A percentile compares a stretch with the other conserved stretches of the same genome.
Conservation (phyloP, 495 filamentous ascomycete species). For the Opeltia flavorubescens region DNA sequence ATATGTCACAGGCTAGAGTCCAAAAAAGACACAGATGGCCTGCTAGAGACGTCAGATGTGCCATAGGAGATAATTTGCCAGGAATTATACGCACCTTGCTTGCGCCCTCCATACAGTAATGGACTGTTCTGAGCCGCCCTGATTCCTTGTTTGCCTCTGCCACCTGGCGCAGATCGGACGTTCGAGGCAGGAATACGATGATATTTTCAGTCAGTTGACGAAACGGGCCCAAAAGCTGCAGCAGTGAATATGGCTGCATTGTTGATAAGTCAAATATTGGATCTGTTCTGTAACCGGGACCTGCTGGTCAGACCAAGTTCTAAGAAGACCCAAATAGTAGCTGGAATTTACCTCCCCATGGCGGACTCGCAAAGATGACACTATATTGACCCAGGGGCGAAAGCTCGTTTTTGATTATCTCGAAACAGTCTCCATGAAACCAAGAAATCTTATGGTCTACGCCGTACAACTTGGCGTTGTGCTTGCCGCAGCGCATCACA, state of each 20-base stretch:
- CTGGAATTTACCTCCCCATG: slow-evolving; percentile 64
- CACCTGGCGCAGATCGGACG: slow-evolving; percentile 73
- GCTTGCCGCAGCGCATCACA: slow-evolving; percentile 73
- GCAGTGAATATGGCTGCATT: slow-evolving; percentile 77
- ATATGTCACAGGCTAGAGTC: too few species aligned
- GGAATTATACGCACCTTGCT: slow-evolving; percentile 51
- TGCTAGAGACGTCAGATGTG: not conserved
- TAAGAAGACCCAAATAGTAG: not conserved
- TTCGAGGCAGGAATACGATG: slow-evolving; percentile 77
- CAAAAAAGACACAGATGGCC: slow-evolving; percentile 2
- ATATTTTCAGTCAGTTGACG: slow-evolving; percentile 35
- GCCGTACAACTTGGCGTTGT: slow-evolving; percentile 81
- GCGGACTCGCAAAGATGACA: slow-evolving; percentile 78
- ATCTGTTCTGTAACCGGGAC: slow-evolving; percentile 63
- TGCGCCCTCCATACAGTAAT: slow-evolving; percentile 82
- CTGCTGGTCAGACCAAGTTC: slow-evolving; percentile 22
- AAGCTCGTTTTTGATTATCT: slow-evolving; percentile 35
- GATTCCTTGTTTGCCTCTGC: slow-evolving; percentile 43
- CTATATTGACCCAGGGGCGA: slow-evolving; percentile 37
- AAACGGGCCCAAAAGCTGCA: slow-evolving; percentile 45
- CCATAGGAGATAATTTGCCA: not conserved
- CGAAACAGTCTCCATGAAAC: slow-evolving; percentile 73
- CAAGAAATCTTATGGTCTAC: slow-evolving; percentile 69
- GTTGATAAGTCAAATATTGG: slow-evolving; percentile 69
- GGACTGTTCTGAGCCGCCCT: slow-evolving; percentile 52